A percentile compares a stretch with the other conserved stretches of the same genome.
phyloP scores from a whole-genome alignment of 1,139 yeast genomes.

The Pichia cactophila region DNA sequence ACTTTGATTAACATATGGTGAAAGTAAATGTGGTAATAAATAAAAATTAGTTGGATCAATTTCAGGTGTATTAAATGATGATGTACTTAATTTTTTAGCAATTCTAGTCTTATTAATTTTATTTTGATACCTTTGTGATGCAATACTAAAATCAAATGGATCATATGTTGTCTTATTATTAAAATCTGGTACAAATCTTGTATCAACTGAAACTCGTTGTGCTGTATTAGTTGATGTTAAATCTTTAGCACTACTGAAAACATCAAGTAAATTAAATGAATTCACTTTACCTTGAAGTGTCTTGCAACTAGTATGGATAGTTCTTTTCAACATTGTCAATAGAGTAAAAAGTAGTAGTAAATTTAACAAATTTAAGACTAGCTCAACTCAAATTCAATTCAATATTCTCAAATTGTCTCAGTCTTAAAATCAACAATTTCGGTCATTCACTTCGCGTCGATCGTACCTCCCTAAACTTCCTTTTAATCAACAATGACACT shows the following conservation, averaged over 20 bases:
- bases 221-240: neutral
- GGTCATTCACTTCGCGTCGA: neutral
- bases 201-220: constrained; percentile 21
- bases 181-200: constrained; percentile 29
- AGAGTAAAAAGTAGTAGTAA: too few relatives aligned
- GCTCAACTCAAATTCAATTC: too few relatives aligned
- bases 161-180: constrained; percentile 46
- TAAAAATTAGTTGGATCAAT: constrained; percentile 61
- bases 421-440: too few relatives aligned
- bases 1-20: constrained; percentile 49
- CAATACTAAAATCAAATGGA: constrained; percentile 67
- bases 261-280: constrained; percentile 2
- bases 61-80: constrained; percentile 43
- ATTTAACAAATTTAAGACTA: too few relatives aligned
- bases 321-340: neutral
- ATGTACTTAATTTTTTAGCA: constrained; percentile 15
- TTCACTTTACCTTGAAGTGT: neutral
- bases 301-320: neutral
- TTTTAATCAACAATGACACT: neutral
- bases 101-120: constrained; percentile 20
- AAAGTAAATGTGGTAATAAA: constrained; percentile 56
- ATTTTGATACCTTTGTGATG: constrained; percentile 38
- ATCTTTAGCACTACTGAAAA: constrained; percentile 5
- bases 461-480: neutral
- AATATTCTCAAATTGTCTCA: too few relatives aligned